Evolutionary conservation across 805 yeast species (phyloP), one percentile per base, ranked within the genome.

Genomic region (Debaryomyces prosopidis): DNA sequence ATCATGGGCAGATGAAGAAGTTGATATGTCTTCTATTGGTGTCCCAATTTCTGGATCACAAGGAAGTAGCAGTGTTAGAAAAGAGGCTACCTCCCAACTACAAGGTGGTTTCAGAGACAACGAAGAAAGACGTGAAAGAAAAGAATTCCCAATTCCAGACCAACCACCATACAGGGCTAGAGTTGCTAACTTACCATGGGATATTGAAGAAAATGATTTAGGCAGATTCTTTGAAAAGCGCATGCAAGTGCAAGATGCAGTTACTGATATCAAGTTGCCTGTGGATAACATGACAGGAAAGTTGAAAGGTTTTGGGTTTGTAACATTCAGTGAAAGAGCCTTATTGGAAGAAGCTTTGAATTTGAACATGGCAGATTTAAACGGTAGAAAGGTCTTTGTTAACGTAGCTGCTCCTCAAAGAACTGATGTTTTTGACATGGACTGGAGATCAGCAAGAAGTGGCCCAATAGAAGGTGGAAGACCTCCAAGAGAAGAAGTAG

Each of bases 81-180:
- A 49, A 43, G 44, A 42, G 9, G 58, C 50, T 27, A 34, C 32
- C 36, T 19, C 20, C n/a, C 36, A 42, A 36, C 19, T 9, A 12
- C 36, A 33, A 30, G 15, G 39, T 8, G 40, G 31, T 35, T 40
- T 36, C 37, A 45, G 48, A 40, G 50, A 44, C 40, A 59, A 33
- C 40, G 56, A 71, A 40, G 63, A 55, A 51, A 67, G 72, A 53
- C 70, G 71, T 52, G 81, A 79, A 51, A 79, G 88, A 68, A 76
- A 73, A 50, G 91, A 85, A 62, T 86, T 71, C 55, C 96, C 96
- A 36, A 77, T 94, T 49, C 99, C 99, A 38, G 92, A 89, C 57
- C 77, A 71, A 42, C 90, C 97, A 15, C 99, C 99, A 44, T 94
- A 69, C 77, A 85, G 87, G 59, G 97, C 96, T n/a, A 82, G 89